phyloP scores from a whole-genome alignment of 306 rosid species.

The Glycine soja region DNA sequence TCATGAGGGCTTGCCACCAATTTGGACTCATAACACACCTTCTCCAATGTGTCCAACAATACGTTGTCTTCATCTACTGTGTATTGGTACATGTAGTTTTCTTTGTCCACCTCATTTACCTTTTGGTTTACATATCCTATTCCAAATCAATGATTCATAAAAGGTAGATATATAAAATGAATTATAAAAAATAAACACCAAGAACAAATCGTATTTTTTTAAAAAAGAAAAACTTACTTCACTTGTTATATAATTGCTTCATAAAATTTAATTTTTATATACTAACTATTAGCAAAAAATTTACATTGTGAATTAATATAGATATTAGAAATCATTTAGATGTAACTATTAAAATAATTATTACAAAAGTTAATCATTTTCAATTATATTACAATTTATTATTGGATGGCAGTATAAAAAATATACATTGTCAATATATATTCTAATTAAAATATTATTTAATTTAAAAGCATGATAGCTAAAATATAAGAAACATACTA shows the following conservation, averaged over 20 bases:
- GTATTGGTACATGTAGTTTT: conserved; percentile 47
- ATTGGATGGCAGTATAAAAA: too few relatives aligned
- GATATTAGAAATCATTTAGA: too few relatives aligned
- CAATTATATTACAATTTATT: too few relatives aligned
- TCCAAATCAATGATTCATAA: neutral
- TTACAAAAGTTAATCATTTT: too few relatives aligned
- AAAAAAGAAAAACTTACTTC: too few relatives aligned
- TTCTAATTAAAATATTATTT: neutral
- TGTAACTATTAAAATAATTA: too few relatives aligned
- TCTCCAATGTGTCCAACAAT: conserved; percentile 1
- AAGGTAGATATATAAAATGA: neutral
- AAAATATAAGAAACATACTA: neutral
- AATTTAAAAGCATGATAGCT: neutral
- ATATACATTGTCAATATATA: too few relatives aligned
- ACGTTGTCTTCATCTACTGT: conserved; percentile 52
- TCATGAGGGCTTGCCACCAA: conserved; percentile 40
- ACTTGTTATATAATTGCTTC: too few relatives aligned
- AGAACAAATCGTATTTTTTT: too few relatives aligned
- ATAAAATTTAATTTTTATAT: neutral
- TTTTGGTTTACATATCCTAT: conserved; percentile 50
- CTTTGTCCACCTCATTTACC: conserved; percentile 47
- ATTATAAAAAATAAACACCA: neutral
- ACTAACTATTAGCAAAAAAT: too few relatives aligned
- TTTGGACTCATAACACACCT: conserved; percentile 38
- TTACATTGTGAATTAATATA: too few relatives aligned